Base-by-base conservation (phyloP, 1,284 basidiomycete species). In the Spongispora temasekensis region DNA sequence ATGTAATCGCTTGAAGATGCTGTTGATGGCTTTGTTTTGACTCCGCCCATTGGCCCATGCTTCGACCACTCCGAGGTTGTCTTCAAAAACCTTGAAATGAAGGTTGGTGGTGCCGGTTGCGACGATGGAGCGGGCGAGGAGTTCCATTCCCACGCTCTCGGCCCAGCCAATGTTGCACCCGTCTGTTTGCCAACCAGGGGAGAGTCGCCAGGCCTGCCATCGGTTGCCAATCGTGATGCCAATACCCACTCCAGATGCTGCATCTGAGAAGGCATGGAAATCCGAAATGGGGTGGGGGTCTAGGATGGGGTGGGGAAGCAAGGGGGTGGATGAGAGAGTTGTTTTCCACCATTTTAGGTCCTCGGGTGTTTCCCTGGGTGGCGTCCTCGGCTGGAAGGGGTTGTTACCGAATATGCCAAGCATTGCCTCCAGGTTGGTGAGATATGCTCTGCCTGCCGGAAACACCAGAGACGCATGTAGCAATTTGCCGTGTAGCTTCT, bases 1-100 rank as follows among this genome's bases (percentile, higher is more conserved):
- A 8, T 34, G 32, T 34, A 34, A 7, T 34, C 32, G 32, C 15
- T 34, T 34, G 32, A 34, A 34, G 32, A 15, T 34, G 32, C 15
- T 15, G 15, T 34, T 34, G 32, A 34, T 15, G 32, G 32, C 32
- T 34, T 54, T 78, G 23, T 46, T 46, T 6, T 13, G 12, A 23
- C 44, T 46, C 5, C 13, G 23, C 1, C 44, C 13, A 46, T n/a
- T n/a, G n/a, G n/a, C n/a, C n/a, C n/a, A n/a, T n/a, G n/a, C n/a
- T n/a, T n/a, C n/a, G n/a, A n/a, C 23, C 21, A 46, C 5, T 10
- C 44, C 23, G 5, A 1, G 19, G 23, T 46, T 46, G 44, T 46
- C 44, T 46, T 23, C 23, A 23, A 27, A 19, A 27, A 46, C 44
- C 7, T 46, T 13, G 23, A 46, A 27, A 46, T 46, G 44, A 46